Conservation (phyloP, 2,329 filamentous ascomycete genomes). For the Botrytis porri region DNA sequence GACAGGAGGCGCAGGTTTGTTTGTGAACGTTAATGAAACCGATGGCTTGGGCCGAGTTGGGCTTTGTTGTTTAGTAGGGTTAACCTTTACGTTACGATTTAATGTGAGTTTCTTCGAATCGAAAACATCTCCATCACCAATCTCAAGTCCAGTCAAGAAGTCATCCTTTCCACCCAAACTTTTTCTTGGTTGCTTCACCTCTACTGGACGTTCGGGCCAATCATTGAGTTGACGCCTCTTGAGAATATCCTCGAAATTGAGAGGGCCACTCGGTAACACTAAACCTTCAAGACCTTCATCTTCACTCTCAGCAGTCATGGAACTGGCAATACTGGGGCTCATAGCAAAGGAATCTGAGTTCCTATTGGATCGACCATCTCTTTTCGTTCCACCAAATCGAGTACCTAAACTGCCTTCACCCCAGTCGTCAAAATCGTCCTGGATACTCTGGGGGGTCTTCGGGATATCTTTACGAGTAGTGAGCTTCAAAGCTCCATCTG, state of each 20-base stretch:
- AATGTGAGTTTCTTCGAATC: slow-evolving; percentile 76
- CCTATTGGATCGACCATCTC: slow-evolving; percentile 74
- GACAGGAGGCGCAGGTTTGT: slow-evolving; percentile 55
- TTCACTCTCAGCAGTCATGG: slow-evolving; percentile 86
- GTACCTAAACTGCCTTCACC: slow-evolving; percentile 91
- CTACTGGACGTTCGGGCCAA: slow-evolving; percentile 50
- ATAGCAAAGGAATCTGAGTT: slow-evolving; percentile 86
- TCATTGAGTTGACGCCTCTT: slow-evolving; percentile 64
- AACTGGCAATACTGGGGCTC: slow-evolving; percentile 90
- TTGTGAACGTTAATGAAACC: slow-evolving; percentile 88
- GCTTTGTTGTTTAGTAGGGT: slow-evolving; percentile 65
- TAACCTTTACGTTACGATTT: slow-evolving; percentile 89
- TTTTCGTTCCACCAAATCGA: slow-evolving; percentile 79
- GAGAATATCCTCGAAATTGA: slow-evolving; percentile 78
- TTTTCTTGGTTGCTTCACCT: slow-evolving; percentile 39
- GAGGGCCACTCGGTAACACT: slow-evolving; percentile 74
- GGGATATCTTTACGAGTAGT: slow-evolving; percentile 59
- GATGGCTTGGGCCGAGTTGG: slow-evolving; percentile 70
- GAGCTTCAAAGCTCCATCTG: slow-evolving; percentile 60
- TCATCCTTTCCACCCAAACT: slow-evolving; percentile 56
- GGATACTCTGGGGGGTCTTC: slow-evolving; percentile 56
- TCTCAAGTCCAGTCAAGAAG: slow-evolving; percentile 80
- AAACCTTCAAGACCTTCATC: slow-evolving; percentile 91
- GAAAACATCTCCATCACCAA: slow-evolving; percentile 80
- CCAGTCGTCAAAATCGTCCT: slow-evolving; percentile 86